Conservation (phyloP, 768 basidiomycete genomes). For the Mycena rebaudengoi region DNA sequence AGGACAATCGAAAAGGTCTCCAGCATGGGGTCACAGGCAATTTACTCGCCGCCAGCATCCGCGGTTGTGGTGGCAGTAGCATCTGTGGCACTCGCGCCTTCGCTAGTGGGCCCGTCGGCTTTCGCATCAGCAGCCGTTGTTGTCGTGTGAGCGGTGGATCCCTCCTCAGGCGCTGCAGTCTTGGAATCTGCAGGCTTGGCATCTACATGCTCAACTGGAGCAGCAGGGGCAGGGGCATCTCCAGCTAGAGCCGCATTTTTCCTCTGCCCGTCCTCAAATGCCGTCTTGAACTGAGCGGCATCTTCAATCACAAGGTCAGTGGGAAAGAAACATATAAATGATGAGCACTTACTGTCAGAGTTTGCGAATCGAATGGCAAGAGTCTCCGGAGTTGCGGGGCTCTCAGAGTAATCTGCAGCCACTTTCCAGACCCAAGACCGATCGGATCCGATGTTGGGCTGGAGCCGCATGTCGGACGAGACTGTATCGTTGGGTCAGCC, state of each 20-base stretch:
- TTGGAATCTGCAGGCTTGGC: slow-evolving; percentile 20
- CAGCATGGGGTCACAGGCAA: neutral
- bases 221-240: slow-evolving; percentile 32
- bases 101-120: slow-evolving; percentile 40
- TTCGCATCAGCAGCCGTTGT: slow-evolving; percentile 34
- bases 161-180: slow-evolving; percentile 24
- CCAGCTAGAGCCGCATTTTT: slow-evolving; percentile 60
- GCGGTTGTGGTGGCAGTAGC: slow-evolving; percentile 27
- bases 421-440: slow-evolving; percentile 99
- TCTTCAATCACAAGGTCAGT: slow-evolving; percentile 50
- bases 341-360: slow-evolving; percentile 77
- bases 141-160: slow-evolving; percentile 19
- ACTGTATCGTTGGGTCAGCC: slow-evolving; percentile 56
- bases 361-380: slow-evolving; percentile 99
- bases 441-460: slow-evolving; percentile 98
- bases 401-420: slow-evolving; percentile 92
- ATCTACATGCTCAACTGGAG: slow-evolving; percentile 22
- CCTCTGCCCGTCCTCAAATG: slow-evolving; percentile 87
- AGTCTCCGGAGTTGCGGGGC: slow-evolving; percentile 90
- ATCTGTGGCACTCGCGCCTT: slow-evolving; percentile 28
- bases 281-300: slow-evolving; percentile 87
- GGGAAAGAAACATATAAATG: neutral
- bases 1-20: neutral
- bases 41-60: slow-evolving; percentile 23
- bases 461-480: slow-evolving; percentile 88